Evolutionary conservation across 108 stramenopile species (phyloP).

Genomic region (Skeletonema menzelii): DNA sequence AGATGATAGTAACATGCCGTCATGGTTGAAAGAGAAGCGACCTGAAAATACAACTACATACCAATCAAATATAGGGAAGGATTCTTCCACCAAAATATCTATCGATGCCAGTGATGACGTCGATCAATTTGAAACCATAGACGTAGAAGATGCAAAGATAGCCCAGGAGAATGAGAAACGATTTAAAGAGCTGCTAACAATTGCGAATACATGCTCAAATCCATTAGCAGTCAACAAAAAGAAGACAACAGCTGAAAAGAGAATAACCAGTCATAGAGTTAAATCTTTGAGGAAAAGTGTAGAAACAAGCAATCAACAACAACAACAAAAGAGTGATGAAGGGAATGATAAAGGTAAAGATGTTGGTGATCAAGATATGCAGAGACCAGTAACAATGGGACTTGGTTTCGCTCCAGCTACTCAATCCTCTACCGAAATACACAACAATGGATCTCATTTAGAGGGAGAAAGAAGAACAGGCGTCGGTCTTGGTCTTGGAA

Average conservation of each 20-base stretch:
- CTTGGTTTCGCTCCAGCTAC: neutral
- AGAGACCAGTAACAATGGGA: neutral
- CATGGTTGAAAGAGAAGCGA: slow-evolving; percentile 16
- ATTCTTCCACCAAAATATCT: neutral
- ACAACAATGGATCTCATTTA: neutral
- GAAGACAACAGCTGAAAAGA: neutral
- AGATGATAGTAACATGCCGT: slow-evolving; percentile 1
- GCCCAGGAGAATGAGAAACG: slow-evolving; percentile 12
- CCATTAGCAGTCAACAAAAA: neutral
- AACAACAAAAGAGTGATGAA: neutral
- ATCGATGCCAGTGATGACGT: neutral
- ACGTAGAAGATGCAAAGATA: slow-evolving; percentile 4
- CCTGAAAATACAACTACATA: neutral
- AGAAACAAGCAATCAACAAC: neutral
- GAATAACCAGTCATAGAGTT: neutral
- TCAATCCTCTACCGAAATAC: neutral
- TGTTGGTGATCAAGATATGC: neutral
- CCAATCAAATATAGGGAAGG: neutral
- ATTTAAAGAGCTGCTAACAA: slow-evolving; percentile 33
- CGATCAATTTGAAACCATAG: neutral
- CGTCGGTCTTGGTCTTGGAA: neutral
- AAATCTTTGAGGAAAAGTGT: neutral
- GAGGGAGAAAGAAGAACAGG: neutral
- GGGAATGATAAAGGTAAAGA: neutral
- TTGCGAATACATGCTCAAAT: slow-evolving; percentile 19